Conservation (phyloP, 805 yeast genomes). For the Candida orba region DNA sequence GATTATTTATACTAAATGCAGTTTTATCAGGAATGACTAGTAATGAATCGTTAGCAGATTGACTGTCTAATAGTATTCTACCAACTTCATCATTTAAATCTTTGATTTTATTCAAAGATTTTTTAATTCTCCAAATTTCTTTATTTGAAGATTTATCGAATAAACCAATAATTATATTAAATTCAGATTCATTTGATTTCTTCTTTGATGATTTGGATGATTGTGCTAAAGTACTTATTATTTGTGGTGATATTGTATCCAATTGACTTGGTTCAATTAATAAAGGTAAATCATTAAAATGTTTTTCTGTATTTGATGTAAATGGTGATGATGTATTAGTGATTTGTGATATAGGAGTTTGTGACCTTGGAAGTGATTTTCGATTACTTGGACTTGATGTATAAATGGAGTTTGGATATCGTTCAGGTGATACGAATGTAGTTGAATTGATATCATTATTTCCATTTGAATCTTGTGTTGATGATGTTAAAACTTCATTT, state of each 20-base stretch:
- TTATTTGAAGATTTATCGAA: slow-evolving; percentile 52
- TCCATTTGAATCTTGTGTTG: background rate
- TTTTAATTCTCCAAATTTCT: slow-evolving; percentile 71
- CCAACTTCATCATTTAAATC: slow-evolving; percentile 2
- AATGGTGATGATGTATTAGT: background rate
- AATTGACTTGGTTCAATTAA: slow-evolving; percentile 56
- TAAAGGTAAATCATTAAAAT: slow-evolving; percentile 25
- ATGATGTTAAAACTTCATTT: background rate
- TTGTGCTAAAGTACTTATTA: slow-evolving; percentile 42
- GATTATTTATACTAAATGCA: slow-evolving; percentile 51
- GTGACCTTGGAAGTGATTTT: background rate
- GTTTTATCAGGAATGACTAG: slow-evolving; percentile 57
- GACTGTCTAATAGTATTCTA: slow-evolving; percentile 45
- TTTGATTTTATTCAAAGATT: slow-evolving; percentile 50
- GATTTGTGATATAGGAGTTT: no score
- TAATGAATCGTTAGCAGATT: slow-evolving; percentile 34
- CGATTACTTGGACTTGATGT: background rate
- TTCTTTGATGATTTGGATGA: slow-evolving; percentile 6
- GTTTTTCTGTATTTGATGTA: background rate
- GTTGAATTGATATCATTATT: no score
- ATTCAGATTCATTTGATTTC: slow-evolving; percentile 46
- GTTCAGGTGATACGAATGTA: slow-evolving; percentile 3
- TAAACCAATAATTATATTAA: slow-evolving; percentile 48
- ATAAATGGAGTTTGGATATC: slow-evolving; percentile 4
- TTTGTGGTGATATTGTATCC: slow-evolving; percentile 39